A percentile compares a stretch with the other conserved stretches of the same genome.
phyloP scores from a whole-genome alignment of 1,284 basidiomycete genomes.

The Golubevia pallescens region DNA sequence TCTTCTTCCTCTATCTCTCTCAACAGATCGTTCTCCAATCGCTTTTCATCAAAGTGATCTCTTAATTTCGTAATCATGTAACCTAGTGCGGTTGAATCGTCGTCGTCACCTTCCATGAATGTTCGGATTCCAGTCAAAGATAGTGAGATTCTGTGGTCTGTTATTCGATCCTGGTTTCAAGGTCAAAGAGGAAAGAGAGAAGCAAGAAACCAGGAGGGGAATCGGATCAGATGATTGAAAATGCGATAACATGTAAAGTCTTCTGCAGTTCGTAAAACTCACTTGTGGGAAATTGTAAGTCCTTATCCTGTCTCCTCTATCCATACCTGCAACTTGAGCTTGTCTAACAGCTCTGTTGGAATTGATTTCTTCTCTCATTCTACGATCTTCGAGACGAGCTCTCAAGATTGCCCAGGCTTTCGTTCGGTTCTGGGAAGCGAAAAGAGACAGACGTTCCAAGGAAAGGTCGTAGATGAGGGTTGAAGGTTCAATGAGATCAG shows the following conservation, averaged over 20 bases:
- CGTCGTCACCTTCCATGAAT: conserved; percentile 57
- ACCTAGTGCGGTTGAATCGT: conserved; percentile 1
- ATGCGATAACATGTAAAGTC: background rate
- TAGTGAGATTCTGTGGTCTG: conserved; percentile 54
- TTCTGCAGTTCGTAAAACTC: conserved; percentile 3
- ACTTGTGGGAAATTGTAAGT: conserved; percentile 62
- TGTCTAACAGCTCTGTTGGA: conserved; percentile 38
- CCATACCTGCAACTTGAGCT: conserved; percentile 54
- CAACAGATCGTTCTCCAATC: background rate
- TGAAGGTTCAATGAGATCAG: too few relatives aligned
- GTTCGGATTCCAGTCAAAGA: conserved; percentile 46
- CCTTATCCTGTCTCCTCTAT: conserved; percentile 53
- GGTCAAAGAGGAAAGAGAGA: background rate
- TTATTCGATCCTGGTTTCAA: conserved; percentile 46
- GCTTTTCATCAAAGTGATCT: background rate
- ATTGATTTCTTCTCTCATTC: conserved; percentile 41
- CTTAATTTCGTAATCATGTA: background rate
- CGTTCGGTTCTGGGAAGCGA: conserved; percentile 28
- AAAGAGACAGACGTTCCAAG: background rate
- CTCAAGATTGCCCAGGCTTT: conserved; percentile 58
- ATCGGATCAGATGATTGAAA: background rate
- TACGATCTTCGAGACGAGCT: conserved; percentile 48
- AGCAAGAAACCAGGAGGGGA: background rate
- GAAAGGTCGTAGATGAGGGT: background rate
- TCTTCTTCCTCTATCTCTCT: background rate